These are phyloP conservation scores for Tieghemiomyces parasiticus DNA, from an alignment of 192 early-diverging fungal species.

Conservation along the genomic window DNA sequence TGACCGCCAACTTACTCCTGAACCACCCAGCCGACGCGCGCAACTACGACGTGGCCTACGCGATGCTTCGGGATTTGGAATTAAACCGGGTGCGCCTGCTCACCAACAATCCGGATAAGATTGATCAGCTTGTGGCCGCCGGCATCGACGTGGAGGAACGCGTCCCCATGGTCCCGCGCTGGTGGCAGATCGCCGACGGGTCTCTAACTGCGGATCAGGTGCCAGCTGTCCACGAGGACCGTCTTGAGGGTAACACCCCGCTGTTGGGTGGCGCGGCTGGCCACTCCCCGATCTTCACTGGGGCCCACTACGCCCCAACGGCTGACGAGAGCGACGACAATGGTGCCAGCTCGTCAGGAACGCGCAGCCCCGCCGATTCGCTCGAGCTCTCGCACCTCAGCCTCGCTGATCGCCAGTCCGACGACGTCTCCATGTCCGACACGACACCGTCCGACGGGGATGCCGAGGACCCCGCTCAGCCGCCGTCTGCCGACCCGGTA, in stretches of 20 bases:
- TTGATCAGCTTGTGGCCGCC: conserved; percentile 52
- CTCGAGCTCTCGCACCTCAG: conserved; percentile 1
- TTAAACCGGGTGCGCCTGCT: conserved; percentile 59
- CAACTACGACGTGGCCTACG: conserved; percentile 76
- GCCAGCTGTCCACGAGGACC: too few relatives aligned
- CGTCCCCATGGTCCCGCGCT: conserved; percentile 80
- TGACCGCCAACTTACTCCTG: conserved; percentile 77
- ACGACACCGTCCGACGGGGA: too few relatives aligned
- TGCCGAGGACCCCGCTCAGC: too few relatives aligned
- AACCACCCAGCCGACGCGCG: conserved; percentile 89
- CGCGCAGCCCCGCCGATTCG: neutral
- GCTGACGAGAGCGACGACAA: conserved; percentile 15
- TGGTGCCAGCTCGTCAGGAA: conserved; percentile 10
- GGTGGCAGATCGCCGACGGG: conserved; percentile 40
- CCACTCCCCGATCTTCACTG: too few relatives aligned
- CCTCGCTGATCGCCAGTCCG: too few relatives aligned
- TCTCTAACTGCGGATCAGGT: too few relatives aligned
- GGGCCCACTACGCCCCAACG: too few relatives aligned
- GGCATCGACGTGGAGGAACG: conserved; percentile 66
- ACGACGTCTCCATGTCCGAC: too few relatives aligned
- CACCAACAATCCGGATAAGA: conserved; percentile 96
- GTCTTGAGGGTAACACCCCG: too few relatives aligned
- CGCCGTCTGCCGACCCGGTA: conserved; percentile 13
- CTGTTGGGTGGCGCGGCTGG: too few relatives aligned
- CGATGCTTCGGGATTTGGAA: conserved; percentile 74